Conservation (phyloP, 179 eudicot genomes). For the Spinacia oleracea region DNA sequence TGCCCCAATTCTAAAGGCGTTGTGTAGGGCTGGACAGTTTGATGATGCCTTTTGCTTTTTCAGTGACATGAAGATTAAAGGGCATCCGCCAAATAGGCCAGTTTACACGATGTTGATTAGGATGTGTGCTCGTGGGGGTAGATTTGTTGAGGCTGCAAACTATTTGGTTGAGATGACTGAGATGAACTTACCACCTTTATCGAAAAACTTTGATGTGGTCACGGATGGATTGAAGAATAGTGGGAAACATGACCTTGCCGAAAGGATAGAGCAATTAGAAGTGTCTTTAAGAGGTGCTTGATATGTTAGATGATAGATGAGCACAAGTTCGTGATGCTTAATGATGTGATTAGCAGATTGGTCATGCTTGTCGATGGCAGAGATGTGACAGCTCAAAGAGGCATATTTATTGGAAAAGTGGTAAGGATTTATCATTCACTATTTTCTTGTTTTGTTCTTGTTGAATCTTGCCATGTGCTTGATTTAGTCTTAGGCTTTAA, state of each 20-base stretch:
- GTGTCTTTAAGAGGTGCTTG: conserved; percentile 68
- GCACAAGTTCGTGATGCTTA: background rate
- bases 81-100: conserved; percentile 87
- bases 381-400: background rate
- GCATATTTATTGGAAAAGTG: background rate
- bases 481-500: background rate
- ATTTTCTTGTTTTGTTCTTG: background rate
- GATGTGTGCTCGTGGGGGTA: conserved; percentile 88
- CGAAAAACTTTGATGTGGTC: conserved; percentile 84
- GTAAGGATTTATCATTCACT: conserved; percentile 9
- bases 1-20: conserved; percentile 82
- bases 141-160: conserved; percentile 87
- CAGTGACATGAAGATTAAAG: conserved; percentile 85
- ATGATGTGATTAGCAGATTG: background rate
- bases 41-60: conserved; percentile 93
- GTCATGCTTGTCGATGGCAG: background rate
- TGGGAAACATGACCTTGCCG: conserved; percentile 91
- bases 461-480: background rate
- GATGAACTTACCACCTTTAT: conserved; percentile 63
- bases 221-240: conserved; percentile 91
- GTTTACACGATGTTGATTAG: conserved; percentile 83
- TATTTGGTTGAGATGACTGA: conserved; percentile 96
- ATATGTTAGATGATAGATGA: conserved; percentile 18
- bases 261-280: conserved; percentile 81
- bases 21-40: conserved; percentile 77